Evolutionary conservation across 148 eudicot species (phyloP).

Genomic region (Persicaria maculosa): DNA sequence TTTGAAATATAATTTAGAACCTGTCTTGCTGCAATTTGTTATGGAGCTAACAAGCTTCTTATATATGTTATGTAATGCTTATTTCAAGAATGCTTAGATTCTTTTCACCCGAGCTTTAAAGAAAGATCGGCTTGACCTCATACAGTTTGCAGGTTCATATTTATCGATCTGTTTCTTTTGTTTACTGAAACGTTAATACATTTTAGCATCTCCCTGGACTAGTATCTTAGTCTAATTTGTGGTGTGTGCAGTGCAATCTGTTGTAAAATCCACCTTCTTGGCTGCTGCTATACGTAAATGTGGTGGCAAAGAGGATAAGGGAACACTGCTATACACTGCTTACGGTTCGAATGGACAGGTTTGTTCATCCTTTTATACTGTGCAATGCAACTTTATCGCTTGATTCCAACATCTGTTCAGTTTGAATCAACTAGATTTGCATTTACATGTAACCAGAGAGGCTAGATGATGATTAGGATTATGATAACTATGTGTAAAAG

Average conservation of each 20-base stretch:
- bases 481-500: conserved; percentile 6
- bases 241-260: conserved; percentile 69
- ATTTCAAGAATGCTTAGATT: no score
- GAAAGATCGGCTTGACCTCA: no score
- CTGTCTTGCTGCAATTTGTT: no score
- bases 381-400: not conserved
- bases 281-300: conserved; percentile 92
- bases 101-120: no score
- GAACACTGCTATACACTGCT: conserved; percentile 60
- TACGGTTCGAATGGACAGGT: conserved; percentile 98
- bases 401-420: not conserved
- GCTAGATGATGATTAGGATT: not conserved
- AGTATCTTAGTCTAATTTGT: not conserved
- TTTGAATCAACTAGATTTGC: not conserved
- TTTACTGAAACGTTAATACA: not conserved
- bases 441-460: not conserved
- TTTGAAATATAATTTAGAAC: no score
- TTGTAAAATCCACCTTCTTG: conserved; percentile 65
- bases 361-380: conserved; percentile 15
- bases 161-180: not conserved
- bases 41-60: no score
- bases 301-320: conserved; percentile 97
- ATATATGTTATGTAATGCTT: no score
- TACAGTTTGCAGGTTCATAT: conserved; percentile 67
- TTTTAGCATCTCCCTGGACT: not conserved